A percentile compares a stretch with the other conserved stretches of the same genome.
These are phyloP conservation scores for Cylindrodendrum hubeiense DNA, from an alignment of 2,329 filamentous ascomycete species.

Conservation along the genomic window DNA sequence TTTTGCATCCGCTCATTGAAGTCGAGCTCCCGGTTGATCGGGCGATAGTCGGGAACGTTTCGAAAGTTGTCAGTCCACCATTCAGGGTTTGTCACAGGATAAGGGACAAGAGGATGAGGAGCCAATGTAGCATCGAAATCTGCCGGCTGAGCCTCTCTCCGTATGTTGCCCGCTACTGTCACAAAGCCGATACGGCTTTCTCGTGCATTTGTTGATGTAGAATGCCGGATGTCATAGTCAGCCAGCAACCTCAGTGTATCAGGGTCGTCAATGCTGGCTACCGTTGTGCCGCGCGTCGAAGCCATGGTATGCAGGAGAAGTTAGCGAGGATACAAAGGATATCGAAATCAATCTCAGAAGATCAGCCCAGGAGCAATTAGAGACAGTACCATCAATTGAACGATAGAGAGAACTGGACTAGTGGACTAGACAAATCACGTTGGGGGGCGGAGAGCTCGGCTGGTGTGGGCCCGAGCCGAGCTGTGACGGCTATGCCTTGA, in stretches of 20 bases:
- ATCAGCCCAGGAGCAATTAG: too few species aligned
- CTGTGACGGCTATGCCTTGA: background rate
- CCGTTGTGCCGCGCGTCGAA: background rate
- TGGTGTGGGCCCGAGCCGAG: too few species aligned
- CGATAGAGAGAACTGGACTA: too few species aligned
- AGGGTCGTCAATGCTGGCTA: background rate
- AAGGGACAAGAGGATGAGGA: background rate
- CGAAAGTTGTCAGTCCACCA: background rate
- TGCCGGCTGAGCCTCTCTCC: background rate
- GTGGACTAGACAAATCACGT: too few species aligned
- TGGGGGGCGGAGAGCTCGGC: too few species aligned
- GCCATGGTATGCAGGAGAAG: too few species aligned
- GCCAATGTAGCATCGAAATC: constrained; percentile 1
- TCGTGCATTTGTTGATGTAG: background rate
- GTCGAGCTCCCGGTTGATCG: constrained; percentile 1
- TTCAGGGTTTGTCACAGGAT: background rate
- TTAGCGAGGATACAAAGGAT: too few species aligned
- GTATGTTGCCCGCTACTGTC: background rate
- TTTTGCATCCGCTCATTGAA: background rate
- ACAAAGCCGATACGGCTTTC: background rate
- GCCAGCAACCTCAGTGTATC: background rate
- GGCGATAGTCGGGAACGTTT: constrained; percentile 2
- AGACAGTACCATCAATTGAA: too few species aligned
- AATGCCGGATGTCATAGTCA: constrained; percentile 1
- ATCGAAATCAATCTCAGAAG: too few species aligned